phyloP scores from a whole-genome alignment of 116 monocot genomes.

The Phalaenopsis hybrid region DNA sequence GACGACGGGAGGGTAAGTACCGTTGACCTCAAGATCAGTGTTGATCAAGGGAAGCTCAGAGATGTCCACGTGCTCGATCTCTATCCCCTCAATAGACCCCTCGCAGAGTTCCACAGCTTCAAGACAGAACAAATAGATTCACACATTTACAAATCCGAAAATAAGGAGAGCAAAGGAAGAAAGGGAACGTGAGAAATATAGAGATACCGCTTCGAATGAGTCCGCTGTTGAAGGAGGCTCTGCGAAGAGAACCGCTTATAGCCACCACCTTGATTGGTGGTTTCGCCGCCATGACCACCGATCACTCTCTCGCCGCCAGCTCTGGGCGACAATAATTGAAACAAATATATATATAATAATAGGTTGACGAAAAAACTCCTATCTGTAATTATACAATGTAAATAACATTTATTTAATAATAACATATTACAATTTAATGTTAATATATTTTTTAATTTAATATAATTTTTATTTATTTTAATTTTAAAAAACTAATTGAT shows the following conservation, averaged over 20 bases:
- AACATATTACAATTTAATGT: too few relatives aligned
- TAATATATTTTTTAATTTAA: too few relatives aligned
- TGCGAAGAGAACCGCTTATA: slow-evolving; percentile 78
- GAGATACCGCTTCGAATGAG: slow-evolving; percentile 52
- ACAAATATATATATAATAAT: too few relatives aligned
- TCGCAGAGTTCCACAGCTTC: slow-evolving; percentile 54
- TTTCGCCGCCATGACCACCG: not conserved
- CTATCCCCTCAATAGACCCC: slow-evolving; percentile 39
- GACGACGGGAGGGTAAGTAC: slow-evolving; percentile 46
- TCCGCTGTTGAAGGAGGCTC: slow-evolving; percentile 50
- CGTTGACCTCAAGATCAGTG: slow-evolving; percentile 61
- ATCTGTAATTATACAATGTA: too few relatives aligned
- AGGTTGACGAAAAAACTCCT: too few relatives aligned
- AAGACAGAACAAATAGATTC: not conserved
- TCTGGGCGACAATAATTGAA: not conserved
- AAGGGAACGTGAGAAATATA: not conserved
- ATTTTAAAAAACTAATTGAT: too few relatives aligned
- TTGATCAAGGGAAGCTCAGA: slow-evolving; percentile 58
- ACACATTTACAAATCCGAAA: not conserved
- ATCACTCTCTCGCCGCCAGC: not conserved
- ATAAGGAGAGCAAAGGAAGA: not conserved
- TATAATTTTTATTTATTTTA: too few relatives aligned
- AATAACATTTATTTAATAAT: too few relatives aligned
- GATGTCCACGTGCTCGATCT: slow-evolving; percentile 56
- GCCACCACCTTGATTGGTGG: slow-evolving; percentile 44